Conservation (phyloP, 306 rosid genomes). For the Gleditsia sinensis region DNA sequence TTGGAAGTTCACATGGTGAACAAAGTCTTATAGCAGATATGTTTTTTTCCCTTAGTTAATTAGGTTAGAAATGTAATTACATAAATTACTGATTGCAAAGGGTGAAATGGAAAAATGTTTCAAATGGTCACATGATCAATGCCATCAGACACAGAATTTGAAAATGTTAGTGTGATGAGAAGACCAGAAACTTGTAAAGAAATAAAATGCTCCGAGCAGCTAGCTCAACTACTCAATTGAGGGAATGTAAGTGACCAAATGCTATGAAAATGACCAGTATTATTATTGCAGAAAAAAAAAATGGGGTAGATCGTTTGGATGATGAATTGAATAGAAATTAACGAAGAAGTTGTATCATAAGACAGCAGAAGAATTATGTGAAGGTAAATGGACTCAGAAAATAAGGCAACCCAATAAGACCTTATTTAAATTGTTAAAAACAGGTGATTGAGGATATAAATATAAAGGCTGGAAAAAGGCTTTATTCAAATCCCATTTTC, state of each 20-base stretch:
- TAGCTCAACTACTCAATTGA: too few species aligned
- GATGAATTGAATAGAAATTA: too few species aligned
- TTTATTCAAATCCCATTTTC: not conserved
- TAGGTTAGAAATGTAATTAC: not conserved
- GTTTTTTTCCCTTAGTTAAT: not conserved
- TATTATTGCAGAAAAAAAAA: too few species aligned
- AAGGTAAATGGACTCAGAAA: not conserved
- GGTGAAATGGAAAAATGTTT: not conserved
- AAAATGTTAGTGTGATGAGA: too few species aligned
- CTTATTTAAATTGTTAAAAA: not conserved
- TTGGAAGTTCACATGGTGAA: not conserved
- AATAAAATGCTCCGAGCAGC: too few species aligned
- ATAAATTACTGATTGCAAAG: not conserved
- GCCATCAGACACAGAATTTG: not conserved
- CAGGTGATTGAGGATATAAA: not conserved
- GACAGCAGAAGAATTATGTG: not conserved
- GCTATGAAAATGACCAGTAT: too few species aligned
- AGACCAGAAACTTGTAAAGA: too few species aligned
- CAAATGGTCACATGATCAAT: not conserved
- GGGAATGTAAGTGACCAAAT: too few species aligned
- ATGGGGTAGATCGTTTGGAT: too few species aligned
- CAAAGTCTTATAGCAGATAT: not conserved
- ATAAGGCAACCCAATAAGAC: slow-evolving; percentile 1
- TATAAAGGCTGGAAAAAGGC: not conserved
- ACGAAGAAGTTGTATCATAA: too few species aligned